phyloP scores from a whole-genome alignment of 2,329 filamentous ascomycete species.

The Raffaelea albimanens region DNA sequence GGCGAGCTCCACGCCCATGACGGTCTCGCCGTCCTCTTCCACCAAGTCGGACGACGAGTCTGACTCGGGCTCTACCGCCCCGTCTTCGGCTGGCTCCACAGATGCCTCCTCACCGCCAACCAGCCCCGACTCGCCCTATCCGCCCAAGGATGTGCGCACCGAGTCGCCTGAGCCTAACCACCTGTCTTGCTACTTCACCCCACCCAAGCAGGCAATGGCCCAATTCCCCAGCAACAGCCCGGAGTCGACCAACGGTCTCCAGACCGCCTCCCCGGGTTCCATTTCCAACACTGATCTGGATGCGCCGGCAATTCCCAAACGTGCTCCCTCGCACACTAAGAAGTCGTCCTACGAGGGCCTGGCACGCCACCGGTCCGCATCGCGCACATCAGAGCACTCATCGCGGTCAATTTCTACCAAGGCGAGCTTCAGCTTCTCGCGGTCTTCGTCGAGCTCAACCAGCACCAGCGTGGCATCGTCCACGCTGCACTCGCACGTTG shows the following conservation, averaged over 20 bases:
- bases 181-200: conserved; percentile 55
- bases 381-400: conserved; percentile 47
- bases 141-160: conserved; percentile 33
- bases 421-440: conserved; percentile 44
- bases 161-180: conserved; percentile 55
- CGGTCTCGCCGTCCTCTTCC: conserved; percentile 26
- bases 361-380: conserved; percentile 31
- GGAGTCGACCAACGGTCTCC: not conserved
- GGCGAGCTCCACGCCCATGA: conserved; percentile 15
- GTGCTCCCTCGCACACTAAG: conserved; percentile 83
- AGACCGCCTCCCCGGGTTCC: conserved; percentile 30
- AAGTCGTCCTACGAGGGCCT: conserved; percentile 63
- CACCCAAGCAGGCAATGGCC: conserved; percentile 34
- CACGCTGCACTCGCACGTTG: conserved; percentile 12
- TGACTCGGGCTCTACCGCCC: conserved; percentile 38
- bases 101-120: conserved; percentile 52
- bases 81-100: conserved; percentile 22
- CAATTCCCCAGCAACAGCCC: not conserved
- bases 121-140: conserved; percentile 52
- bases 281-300: conserved; percentile 17
- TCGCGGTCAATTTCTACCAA: conserved; percentile 45
- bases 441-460: conserved; percentile 47
- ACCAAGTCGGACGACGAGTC: conserved; percentile 58
- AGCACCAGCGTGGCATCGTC: conserved; percentile 34
- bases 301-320: conserved; percentile 62